These are phyloP conservation scores for Sporothrix euskadiensis DNA, from an alignment of 2,329 filamentous ascomycete genomes.

Conservation along the genomic window DNA sequence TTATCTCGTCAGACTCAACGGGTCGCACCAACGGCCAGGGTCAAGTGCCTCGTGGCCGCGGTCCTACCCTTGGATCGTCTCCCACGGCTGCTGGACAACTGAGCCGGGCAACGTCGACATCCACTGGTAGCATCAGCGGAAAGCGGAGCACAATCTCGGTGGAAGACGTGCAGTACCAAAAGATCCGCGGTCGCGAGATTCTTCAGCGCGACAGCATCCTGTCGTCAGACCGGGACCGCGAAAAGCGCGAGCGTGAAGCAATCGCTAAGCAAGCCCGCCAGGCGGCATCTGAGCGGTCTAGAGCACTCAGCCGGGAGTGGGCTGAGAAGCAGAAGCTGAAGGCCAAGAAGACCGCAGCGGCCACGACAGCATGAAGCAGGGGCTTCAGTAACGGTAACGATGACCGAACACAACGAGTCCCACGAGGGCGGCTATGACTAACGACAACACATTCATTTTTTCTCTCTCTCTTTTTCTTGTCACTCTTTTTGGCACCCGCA, in stretches of 20 bases:
- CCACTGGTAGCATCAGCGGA: constrained; percentile 47
- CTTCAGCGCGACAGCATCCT: constrained; percentile 54
- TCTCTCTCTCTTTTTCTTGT: background rate
- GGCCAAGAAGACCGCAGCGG: constrained; percentile 25
- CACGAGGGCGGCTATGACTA: background rate
- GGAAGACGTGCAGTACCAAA: constrained; percentile 54
- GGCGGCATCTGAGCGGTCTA: constrained; percentile 62
- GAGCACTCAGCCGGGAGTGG: constrained; percentile 61
- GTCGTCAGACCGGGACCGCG: constrained; percentile 51
- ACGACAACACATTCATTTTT: constrained; percentile 7
- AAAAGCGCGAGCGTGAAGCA: constrained; percentile 56
- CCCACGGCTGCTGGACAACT: constrained; percentile 35
- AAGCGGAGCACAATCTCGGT: constrained; percentile 53
- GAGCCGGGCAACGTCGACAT: constrained; percentile 49
- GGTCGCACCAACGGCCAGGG: background rate
- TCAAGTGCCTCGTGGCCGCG: constrained; percentile 35
- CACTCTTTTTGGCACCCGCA: background rate
- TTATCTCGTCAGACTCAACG: constrained; percentile 21
- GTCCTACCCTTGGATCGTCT: constrained; percentile 38
- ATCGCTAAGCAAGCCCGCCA: constrained; percentile 57
- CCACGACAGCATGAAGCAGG: background rate
- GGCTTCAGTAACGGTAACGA: background rate
- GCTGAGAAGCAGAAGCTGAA: constrained; percentile 47
- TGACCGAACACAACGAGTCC: background rate
- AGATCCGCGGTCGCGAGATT: constrained; percentile 55